Base-by-base conservation (phyloP, 768 basidiomycete genomes). In the Suillus cothurnatus region DNA sequence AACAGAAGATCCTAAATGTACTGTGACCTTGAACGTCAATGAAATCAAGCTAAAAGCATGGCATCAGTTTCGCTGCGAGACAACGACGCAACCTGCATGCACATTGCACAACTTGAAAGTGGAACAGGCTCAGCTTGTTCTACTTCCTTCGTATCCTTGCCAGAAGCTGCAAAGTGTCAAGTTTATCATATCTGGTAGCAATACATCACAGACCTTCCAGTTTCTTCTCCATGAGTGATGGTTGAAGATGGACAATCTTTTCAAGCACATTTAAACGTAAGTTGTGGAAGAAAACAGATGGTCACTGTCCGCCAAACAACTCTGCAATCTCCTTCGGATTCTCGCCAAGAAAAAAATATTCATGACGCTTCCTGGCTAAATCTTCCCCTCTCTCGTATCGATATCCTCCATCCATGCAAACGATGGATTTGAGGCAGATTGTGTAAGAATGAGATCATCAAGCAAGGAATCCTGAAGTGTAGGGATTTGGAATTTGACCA, bases 401-500 rank as follows among this genome's bases (percentile, higher is more conserved):
- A n/a, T n/a, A n/a, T n/a, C n/a, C n/a, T n/a, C n/a, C n/a, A n/a
- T n/a, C n/a, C n/a, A n/a, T n/a, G n/a, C n/a, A n/a, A n/a, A n/a
- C n/a, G n/a, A n/a, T n/a, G n/a, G n/a, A n/a, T n/a, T n/a, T n/a
- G n/a, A n/a, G n/a, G n/a, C n/a, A n/a, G n/a, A n/a, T n/a, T n/a
- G n/a, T n/a, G n/a, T n/a, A n/a, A n/a, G n/a, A n/a, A n/a, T n/a
- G n/a, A n/a, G n/a, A n/a, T n/a, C n/a, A n/a, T n/a, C n/a, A n/a
- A n/a, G n/a, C n/a, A n/a, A n/a, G n/a, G n/a, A n/a, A n/a, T n/a
- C n/a, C n/a, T n/a, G n/a, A n/a, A n/a, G n/a, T n/a, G n/a, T 97
- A 4, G 97, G 97, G 63, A 99, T 84, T n/a, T n/a, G n/a, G n/a
- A n/a, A n/a, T n/a, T 77, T 99, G 97, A 55, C 95, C 97, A 56